Percentiles rank a stretch among this genome's conserved stretches.
Evolutionary conservation across 2,329 filamentous ascomycete species (phyloP).

Genomic region (Trichophyton rubrum): DNA sequence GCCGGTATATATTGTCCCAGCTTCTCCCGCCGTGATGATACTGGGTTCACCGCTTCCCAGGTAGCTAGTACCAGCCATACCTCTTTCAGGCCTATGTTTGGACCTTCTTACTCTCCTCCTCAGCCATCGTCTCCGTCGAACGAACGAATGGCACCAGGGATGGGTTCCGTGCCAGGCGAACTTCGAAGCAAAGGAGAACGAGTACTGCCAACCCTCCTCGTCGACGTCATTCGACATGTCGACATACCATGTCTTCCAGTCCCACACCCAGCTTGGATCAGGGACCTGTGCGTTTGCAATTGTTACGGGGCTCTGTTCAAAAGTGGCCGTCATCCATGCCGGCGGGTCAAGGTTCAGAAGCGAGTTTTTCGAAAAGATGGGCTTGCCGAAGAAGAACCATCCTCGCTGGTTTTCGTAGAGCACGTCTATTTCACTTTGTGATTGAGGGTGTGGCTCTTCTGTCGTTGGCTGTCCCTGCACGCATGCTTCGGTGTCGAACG

Average conservation of each 20-base stretch:
- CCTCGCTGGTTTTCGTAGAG: slow-evolving; percentile 94
- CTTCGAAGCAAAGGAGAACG: slow-evolving; percentile 63
- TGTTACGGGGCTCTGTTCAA: slow-evolving; percentile 48
- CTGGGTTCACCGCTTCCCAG: slow-evolving; percentile 41
- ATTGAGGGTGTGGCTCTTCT: slow-evolving; percentile 15
- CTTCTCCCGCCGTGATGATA: slow-evolving; percentile 23
- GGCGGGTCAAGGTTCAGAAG: slow-evolving; percentile 75
- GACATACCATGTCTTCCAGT: slow-evolving; percentile 58
- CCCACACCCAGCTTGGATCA: slow-evolving; percentile 92
- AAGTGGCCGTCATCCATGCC: slow-evolving; percentile 64
- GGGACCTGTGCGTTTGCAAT: slow-evolving; percentile 84
- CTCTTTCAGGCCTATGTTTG: background rate
- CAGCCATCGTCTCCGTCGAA: slow-evolving; percentile 80
- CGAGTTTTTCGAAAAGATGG: slow-evolving; percentile 77
- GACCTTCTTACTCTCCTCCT: slow-evolving; percentile 53
- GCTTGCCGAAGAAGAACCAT: slow-evolving; percentile 73
- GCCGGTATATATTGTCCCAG: slow-evolving; percentile 14
- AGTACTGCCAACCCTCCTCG: slow-evolving; percentile 92
- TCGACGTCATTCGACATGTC: slow-evolving; percentile 74
- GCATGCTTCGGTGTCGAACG: background rate
- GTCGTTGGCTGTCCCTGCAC: background rate
- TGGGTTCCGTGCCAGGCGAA: slow-evolving; percentile 80
- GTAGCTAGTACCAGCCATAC: slow-evolving; percentile 16
- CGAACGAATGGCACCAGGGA: slow-evolving; percentile 89
- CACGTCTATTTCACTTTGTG: slow-evolving; percentile 57